Conservation (phyloP, 371 early-diverging fungal genomes). For the Mucor irregularis region DNA sequence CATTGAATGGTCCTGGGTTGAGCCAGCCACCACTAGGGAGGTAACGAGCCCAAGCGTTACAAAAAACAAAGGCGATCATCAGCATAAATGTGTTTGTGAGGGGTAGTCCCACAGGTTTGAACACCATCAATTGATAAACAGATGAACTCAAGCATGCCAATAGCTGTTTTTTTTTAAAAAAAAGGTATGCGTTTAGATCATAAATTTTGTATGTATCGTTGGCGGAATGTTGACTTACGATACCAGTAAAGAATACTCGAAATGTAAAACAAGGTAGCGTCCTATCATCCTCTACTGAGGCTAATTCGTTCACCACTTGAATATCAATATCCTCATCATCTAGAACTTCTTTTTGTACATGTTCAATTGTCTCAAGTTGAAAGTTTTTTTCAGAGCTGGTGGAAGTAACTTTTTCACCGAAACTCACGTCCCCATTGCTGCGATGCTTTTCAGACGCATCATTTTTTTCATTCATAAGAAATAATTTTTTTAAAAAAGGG, state of each 20-base stretch:
- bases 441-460: no score
- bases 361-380: no score
- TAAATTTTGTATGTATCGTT: no score
- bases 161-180: not conserved
- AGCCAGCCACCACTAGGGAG: constrained; percentile 33
- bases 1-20: constrained; percentile 50
- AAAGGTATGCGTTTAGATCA: no score
- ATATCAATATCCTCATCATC: constrained; percentile 31
- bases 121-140: constrained; percentile 41
- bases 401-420: no score
- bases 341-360: no score
- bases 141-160: constrained; percentile 34
- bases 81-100: constrained; percentile 46
- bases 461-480: no score
- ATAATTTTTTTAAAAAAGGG: no score
- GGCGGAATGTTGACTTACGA: constrained; percentile 27
- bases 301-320: constrained; percentile 37
- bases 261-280: constrained; percentile 29
- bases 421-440: no score
- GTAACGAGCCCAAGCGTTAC: constrained; percentile 30
- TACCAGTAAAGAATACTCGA: constrained; percentile 30
- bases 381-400: no score
- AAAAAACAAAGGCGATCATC: constrained; percentile 42
- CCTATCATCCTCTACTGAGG: constrained; percentile 37
- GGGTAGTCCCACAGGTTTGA: constrained; percentile 44